phyloP scores from a whole-genome alignment of 306 rosid genomes.

The Malus orientalis region DNA sequence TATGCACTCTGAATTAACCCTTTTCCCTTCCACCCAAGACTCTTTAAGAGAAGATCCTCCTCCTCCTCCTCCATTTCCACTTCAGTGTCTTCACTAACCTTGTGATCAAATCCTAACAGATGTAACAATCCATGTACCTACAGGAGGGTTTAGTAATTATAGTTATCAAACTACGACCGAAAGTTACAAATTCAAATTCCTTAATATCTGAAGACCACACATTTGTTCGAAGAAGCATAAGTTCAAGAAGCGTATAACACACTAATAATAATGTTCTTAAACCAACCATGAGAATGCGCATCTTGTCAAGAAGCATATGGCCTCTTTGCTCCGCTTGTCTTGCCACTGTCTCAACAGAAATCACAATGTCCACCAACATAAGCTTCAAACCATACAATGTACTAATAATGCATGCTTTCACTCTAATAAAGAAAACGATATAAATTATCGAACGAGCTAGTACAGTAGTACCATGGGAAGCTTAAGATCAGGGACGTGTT shows the following conservation, averaged over 20 bases:
- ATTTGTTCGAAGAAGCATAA: neutral
- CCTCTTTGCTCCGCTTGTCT: constrained; percentile 94
- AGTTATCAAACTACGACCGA: neutral
- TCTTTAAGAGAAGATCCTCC: constrained; percentile 65
- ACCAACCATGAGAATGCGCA: constrained; percentile 81
- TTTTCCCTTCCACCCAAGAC: constrained; percentile 85
- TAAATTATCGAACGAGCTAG: constrained; percentile 6
- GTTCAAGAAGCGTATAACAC: neutral
- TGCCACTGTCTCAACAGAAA: constrained; percentile 87
- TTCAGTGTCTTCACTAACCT: constrained; percentile 79
- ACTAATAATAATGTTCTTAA: constrained; percentile 9
- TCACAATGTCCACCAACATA: constrained; percentile 79
- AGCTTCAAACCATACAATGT: constrained; percentile 45
- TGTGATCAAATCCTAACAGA: constrained; percentile 90
- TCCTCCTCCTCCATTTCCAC: constrained; percentile 72
- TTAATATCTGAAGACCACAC: neutral
- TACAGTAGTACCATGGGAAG: constrained; percentile 79
- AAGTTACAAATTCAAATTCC: neutral
- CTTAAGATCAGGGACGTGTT: constrained; percentile 60
- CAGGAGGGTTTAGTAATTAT: constrained; percentile 13
- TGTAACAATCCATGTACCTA: constrained; percentile 92
- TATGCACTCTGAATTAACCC: constrained; percentile 71
- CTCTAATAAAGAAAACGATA: neutral
- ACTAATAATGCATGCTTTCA: constrained; percentile 4
- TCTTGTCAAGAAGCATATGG: constrained; percentile 72